Percentiles rank a stretch among this genome's conserved stretches.
Conservation (phyloP, 164 flowering plant genomes). For the Vitis riparia region DNA sequence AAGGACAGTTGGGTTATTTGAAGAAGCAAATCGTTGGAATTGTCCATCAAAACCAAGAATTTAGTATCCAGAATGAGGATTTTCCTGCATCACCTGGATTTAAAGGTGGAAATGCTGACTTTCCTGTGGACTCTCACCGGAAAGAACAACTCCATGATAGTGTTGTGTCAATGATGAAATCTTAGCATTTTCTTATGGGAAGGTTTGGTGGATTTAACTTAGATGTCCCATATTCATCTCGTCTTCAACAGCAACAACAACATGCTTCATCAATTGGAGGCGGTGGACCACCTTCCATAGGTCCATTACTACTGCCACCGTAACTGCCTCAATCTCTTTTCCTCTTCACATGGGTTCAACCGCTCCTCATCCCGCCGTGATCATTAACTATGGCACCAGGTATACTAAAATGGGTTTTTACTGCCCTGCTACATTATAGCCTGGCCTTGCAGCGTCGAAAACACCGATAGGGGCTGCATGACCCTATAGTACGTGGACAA, state of each 20-base stretch:
- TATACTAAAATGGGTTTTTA: no score
- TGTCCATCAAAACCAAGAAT: slow-evolving; percentile 45
- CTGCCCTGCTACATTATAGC: no score
- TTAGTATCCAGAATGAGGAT: slow-evolving; percentile 53
- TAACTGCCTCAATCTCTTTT: no score
- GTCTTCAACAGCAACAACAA: slow-evolving; percentile 69
- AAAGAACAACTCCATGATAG: slow-evolving; percentile 87
- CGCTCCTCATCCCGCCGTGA: no score
- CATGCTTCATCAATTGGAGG: slow-evolving; percentile 43
- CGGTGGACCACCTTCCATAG: no score
- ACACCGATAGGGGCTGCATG: slow-evolving; percentile 62
- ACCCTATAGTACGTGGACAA: slow-evolving; percentile 62
- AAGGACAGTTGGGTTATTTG: slow-evolving; percentile 33
- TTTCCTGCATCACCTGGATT: slow-evolving; percentile 48
- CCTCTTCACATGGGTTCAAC: no score
- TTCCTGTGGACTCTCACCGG: slow-evolving; percentile 73
- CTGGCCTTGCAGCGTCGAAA: no score
- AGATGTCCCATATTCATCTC: slow-evolving; percentile 72
- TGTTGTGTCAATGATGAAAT: slow-evolving; percentile 73
- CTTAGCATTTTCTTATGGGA: slow-evolving; percentile 77
- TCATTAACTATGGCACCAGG: no score
- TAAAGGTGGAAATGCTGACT: slow-evolving; percentile 68
- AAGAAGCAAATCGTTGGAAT: slow-evolving; percentile 38
- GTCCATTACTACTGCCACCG: no score
- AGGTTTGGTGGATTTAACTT: slow-evolving; percentile 81